Evolutionary conservation across 2,329 filamentous ascomycete species (phyloP).

Genomic region (Claviceps fusiformis): DNA sequence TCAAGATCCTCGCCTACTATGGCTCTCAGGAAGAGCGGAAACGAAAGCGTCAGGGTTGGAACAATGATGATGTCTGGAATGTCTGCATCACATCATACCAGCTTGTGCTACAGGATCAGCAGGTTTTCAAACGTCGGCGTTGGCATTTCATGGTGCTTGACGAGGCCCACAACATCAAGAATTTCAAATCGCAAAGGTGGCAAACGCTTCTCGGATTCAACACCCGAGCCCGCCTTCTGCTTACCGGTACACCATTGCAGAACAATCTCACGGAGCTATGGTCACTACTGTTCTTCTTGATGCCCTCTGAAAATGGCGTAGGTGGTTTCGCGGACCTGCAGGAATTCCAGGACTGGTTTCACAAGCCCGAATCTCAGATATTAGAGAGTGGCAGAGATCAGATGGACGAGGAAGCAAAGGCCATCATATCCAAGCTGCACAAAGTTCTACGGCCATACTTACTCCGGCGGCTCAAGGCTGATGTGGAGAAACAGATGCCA

Average conservation of each 20-base stretch:
- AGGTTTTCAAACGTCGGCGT: slow-evolving; percentile 78
- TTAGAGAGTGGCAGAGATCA: slow-evolving; percentile 86
- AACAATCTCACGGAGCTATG: slow-evolving; percentile 95
- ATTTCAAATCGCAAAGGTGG: slow-evolving; percentile 96
- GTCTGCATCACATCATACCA: slow-evolving; percentile 98
- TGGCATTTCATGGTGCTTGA: slow-evolving; percentile 99
- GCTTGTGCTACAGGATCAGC: slow-evolving; percentile 83
- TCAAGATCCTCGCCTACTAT: slow-evolving; percentile 96
- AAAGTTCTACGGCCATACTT: slow-evolving; percentile 88
- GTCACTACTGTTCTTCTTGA: slow-evolving; percentile 92
- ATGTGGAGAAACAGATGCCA: slow-evolving; percentile 98
- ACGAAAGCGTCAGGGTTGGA: slow-evolving; percentile 85
- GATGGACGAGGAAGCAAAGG: slow-evolving; percentile 85
- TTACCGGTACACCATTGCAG: slow-evolving; percentile 90
- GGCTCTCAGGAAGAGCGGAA: slow-evolving; percentile 86
- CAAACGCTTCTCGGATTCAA: slow-evolving; percentile 90
- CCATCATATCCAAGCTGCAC: slow-evolving; percentile 85
- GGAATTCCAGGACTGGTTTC: slow-evolving; percentile 93
- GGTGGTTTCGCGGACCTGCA: slow-evolving; percentile 89
- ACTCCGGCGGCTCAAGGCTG: slow-evolving; percentile 78
- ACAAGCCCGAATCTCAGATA: slow-evolving; percentile 89
- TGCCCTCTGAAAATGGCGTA: slow-evolving; percentile 76
- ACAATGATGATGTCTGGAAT: slow-evolving; percentile 86
- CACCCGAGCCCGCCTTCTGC: slow-evolving; percentile 69
- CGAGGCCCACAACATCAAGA: slow-evolving; percentile 99